Conservation (phyloP, 1,284 basidiomycete species). For the Marasmius tenuissimus region DNA sequence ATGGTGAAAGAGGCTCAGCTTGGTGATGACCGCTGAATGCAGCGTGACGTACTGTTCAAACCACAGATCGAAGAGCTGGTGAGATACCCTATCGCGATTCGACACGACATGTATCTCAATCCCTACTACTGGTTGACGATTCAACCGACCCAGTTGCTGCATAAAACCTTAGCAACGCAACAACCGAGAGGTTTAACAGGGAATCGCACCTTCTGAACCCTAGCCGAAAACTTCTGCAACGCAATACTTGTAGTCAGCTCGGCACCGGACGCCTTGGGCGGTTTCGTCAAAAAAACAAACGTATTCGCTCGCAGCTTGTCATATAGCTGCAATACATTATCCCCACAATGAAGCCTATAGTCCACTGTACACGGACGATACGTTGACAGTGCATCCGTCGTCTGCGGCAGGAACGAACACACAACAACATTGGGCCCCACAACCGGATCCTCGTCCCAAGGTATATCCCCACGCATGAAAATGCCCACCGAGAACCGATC, state of each 20-base stretch:
- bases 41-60: constrained; percentile 56
- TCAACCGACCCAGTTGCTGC: constrained; percentile 60
- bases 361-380: constrained; percentile 52
- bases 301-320: constrained; percentile 51
- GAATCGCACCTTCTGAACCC: constrained; percentile 46
- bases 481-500: constrained; percentile 60
- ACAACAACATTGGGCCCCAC: constrained; percentile 60
- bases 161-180: background rate
- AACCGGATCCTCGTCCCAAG: constrained; percentile 62
- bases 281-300: constrained; percentile 55
- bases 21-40: background rate
- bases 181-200: background rate
- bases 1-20: background rate
- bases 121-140: constrained; percentile 46
- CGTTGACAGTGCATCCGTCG: constrained; percentile 44
- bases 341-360: constrained; percentile 54
- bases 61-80: constrained; percentile 64
- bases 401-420: constrained; percentile 58
- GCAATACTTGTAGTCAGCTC: constrained; percentile 61
- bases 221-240: constrained; percentile 55
- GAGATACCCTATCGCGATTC: constrained; percentile 61
- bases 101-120: constrained; percentile 70
- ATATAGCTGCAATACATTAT: constrained; percentile 56
- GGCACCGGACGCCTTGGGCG: constrained; percentile 41
- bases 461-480: constrained; percentile 58